A percentile compares a stretch with the other conserved stretches of the same genome.
These are phyloP conservation scores for Scenedesmus sp. DNA, from an alignment of 163 green algal species.

Conservation along the genomic window DNA sequence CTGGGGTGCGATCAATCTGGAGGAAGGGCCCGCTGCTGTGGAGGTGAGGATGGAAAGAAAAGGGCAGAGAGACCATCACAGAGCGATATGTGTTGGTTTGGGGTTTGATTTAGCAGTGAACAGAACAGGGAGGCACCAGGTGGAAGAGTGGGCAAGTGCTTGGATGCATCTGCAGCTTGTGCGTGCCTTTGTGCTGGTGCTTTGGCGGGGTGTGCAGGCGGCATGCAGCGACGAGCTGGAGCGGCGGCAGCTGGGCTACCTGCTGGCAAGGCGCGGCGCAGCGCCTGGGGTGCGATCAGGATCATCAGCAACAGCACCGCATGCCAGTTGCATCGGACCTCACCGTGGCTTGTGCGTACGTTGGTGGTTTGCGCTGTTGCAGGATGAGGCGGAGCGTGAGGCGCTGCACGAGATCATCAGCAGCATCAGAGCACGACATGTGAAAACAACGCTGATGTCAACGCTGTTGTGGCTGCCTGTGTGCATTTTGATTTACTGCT, in stretches of 20 bases:
- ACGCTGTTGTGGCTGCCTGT: background rate
- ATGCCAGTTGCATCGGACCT: background rate
- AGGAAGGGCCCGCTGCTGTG: constrained; percentile 77
- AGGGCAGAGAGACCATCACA: background rate
- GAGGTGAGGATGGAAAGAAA: constrained; percentile 27
- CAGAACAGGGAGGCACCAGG: too few species aligned
- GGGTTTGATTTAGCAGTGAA: background rate
- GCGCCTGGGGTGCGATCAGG: constrained; percentile 52
- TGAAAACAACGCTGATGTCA: background rate
- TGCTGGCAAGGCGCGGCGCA: constrained; percentile 81
- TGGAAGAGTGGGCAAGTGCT: too few species aligned
- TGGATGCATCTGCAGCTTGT: too few species aligned
- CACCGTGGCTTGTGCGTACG: background rate
- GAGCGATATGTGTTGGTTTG: background rate
- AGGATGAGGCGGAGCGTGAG: constrained; percentile 83
- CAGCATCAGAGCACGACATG: constrained; percentile 65
- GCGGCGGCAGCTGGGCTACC: constrained; percentile 92
- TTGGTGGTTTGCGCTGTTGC: background rate
- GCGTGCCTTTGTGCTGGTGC: too few species aligned
- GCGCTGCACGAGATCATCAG: constrained; percentile 78
- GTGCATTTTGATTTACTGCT: background rate
- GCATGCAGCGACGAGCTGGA: too few species aligned
- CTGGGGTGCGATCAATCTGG: constrained; percentile 65
- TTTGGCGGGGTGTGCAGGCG: too few species aligned
- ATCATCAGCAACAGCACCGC: constrained; percentile 71